Base-by-base conservation (phyloP, 2,329 filamentous ascomycete genomes). In the Sporothrix curviconia region DNA sequence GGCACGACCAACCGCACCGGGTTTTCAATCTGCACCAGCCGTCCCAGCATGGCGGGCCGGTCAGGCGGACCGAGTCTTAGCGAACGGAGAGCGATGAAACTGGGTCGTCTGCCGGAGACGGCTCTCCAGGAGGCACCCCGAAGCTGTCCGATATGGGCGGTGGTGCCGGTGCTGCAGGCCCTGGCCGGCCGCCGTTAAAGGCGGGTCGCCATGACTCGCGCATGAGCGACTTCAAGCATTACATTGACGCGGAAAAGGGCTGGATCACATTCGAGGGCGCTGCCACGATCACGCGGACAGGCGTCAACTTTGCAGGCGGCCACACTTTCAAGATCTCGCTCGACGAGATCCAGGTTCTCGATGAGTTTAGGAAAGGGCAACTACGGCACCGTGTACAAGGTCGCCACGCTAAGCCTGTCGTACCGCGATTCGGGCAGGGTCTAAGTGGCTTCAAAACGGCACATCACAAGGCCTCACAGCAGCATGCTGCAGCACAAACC, bases 321-420 rank as follows among this genome's bases (percentile, higher is more conserved):
- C 87, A 86, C 55, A 90, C 85, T 17, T 97, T 99, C 72, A 90
- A 81, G 67, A 97, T 99, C 67, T 97, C 92, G 4, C 78, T 99
- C 42, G 92, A 99, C 67, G 92, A 99, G 70, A 89, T 99, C 6
- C 90, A 97, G 66, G 92, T 90, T 1, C 70, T 97, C 58, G 90
- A 92, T 61, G 94, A 99, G 74, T 76, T 99, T n/a, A 12, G 94
- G 94, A 47, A 99, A 97, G 72, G 94, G 94, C 40, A 99, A 99
- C 70, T 99, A 99, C 66, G 94, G 94, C 60, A 97, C 92, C 1
- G 94, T 99, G 4, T 97, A 95, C 79, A 96, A 94, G 71, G 94
- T 97, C 84, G 87, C 65, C 94, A 99, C 73, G 84, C 88, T 57
- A 86, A 90, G 66, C 79, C 79, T 12, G 72, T 73, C 52, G 71